phyloP scores from a whole-genome alignment of 371 early-diverging fungal species.

The Lichtheimia hyalospora region DNA sequence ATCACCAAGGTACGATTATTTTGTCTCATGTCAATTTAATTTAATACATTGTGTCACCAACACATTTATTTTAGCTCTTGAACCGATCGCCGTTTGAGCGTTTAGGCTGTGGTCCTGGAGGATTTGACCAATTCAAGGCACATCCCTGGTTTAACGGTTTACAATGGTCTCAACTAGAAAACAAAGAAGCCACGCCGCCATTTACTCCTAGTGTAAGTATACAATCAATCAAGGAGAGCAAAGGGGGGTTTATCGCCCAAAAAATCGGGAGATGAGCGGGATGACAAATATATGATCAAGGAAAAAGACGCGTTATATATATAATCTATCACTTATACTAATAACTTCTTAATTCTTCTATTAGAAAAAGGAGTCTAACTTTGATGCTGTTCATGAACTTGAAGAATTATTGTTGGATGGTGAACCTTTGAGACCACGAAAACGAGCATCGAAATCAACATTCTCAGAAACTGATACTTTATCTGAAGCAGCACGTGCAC shows the following conservation, averaged over 20 bases:
- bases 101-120: constrained; percentile 57
- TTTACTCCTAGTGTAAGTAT: constrained; percentile 58
- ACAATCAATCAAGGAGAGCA: background rate
- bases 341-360: constrained; percentile 14
- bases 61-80: constrained; percentile 39
- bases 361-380: constrained; percentile 68
- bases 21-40: background rate
- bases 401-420: constrained; percentile 93
- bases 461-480: constrained; percentile 9
- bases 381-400: constrained; percentile 93
- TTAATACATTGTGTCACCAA: background rate
- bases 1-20: constrained; percentile 42
- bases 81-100: constrained; percentile 54
- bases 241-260: background rate
- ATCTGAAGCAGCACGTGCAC: constrained; percentile 24
- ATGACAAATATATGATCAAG: background rate
- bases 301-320: no score
- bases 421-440: constrained; percentile 67
- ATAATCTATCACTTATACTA: no score
- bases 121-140: constrained; percentile 50
- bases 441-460: constrained; percentile 15
- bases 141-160: constrained; percentile 66
- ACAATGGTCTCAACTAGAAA: constrained; percentile 56
- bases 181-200: constrained; percentile 59
- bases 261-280: background rate